Conservation (phyloP, 169 alveolate species). For the Plasmodium blacklocki region DNA sequence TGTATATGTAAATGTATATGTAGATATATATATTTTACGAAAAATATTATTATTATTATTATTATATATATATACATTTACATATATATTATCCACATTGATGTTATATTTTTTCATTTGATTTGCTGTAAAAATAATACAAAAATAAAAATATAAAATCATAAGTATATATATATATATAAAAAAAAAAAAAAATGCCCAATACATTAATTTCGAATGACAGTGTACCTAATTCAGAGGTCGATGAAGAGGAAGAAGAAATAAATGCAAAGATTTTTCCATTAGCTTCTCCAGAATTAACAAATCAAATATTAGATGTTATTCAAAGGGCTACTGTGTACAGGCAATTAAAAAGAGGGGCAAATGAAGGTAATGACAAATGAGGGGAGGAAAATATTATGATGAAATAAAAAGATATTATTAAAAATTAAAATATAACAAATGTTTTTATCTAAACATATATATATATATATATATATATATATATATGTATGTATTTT, state of each 20-base stretch:
- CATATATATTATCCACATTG: constrained; percentile 1
- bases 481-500: not conserved
- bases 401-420: not conserved
- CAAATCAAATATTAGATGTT: constrained; percentile 90
- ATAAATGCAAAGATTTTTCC: constrained; percentile 92
- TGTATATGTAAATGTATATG: too few relatives aligned
- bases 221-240: not conserved
- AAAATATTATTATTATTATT: not conserved
- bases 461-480: not conserved
- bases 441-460: not conserved
- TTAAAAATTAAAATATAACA: not conserved
- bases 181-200: not conserved
- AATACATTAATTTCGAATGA: constrained; percentile 12
- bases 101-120: too few relatives aligned
- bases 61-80: not conserved
- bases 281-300: constrained; percentile 91
- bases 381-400: not conserved
- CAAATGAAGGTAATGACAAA: constrained; percentile 89
- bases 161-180: too few relatives aligned
- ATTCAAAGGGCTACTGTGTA: constrained; percentile 95
- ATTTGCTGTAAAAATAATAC: too few relatives aligned
- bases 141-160: not conserved
- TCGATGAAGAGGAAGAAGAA: constrained; percentile 43
- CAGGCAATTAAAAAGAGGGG: constrained; percentile 96
- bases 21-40: not conserved